Base-by-base conservation (phyloP, 1,139 yeast genomes). In the Meyerozyma sp. region DNA sequence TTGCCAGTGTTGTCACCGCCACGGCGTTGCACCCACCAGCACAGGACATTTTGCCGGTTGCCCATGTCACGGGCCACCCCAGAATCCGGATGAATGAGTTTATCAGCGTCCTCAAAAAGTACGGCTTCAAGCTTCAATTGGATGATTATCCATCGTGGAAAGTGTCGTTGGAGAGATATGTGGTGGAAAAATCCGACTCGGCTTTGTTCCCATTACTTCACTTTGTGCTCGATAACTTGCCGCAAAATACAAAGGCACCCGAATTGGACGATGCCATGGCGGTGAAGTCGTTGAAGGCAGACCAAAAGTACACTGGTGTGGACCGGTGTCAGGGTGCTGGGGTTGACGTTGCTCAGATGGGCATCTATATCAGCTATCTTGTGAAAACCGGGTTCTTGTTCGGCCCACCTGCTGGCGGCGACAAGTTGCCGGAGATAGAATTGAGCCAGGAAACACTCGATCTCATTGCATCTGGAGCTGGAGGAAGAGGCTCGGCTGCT, bases 21-120 rank as follows among this genome's bases (percentile, higher is more conserved):
- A 70, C 94, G 28, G 84, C 96, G 0, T 73, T 93, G 52, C 79
- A 81, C 53, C 95, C 96, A 29, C 89, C 94, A 32, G 61, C 59
- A 28, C 46, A 56, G 5, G 60, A 61, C 14, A 75, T 68, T 40
- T 66, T 88, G 39, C 68, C 81, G 1, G 98, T 93, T 42, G 93
- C 91, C 1, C 98, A 93, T 43, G 97, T 93, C n/a, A 93, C 98
- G 3, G 95, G 94, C 11, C 98, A 93, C 57, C 99, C 98, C 49
- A 81, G 98, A 62, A 81, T 89, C 47, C 72, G 79, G 42, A 85
- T 91, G 70, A 82, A 81, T 57, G 82, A 85, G 52, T 91, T 82
- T 67, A 67, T 93, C 55, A 80, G 82, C 29, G 59, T 83, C 10
- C 73, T 91, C 59, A 66, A 72, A 44, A 64, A 68, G 8, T 91